Base-by-base conservation (phyloP, 192 early-diverging fungal genomes). In the Backusella sp. region DNA sequence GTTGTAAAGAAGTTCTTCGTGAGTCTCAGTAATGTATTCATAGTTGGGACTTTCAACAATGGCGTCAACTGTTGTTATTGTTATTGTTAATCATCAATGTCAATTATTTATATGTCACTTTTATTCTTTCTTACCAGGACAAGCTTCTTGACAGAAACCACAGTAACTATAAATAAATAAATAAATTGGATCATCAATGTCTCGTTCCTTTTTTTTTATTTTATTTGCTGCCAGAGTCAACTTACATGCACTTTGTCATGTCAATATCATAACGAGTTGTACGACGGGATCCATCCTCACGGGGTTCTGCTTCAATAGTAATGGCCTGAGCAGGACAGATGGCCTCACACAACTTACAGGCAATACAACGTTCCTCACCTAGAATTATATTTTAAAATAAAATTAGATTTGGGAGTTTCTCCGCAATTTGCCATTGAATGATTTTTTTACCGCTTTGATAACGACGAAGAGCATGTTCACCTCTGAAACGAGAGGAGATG, bases 191-290 rank as follows among this genome's bases (percentile, higher is more conserved):
- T 44, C 42, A 17, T 44, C 4, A 44, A 15, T 44, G 42, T 17
- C 42, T 44, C 42, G 12, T 52, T n/a, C 1, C 21, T 8, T 52
- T 53, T n/a, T 21, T n/a, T 59, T 28, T 68, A n/a, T n/a, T n/a
- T n/a, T n/a, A n/a, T 34, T 49, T 6, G 15, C n/a, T 44, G 42
- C 12, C 42, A 44, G 6, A 6, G 37, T 37, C 17, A 56, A 78
- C 77, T 73, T 79, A 80, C 80, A 93, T 93, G 85, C 95, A 95
- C 88, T 98, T 98, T 73, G 97, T 97, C 97, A 97, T 97, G 82
- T 99, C 97, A 79, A 99, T 99, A 86, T 99, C 97, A 81, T 99
- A 99, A 67, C 97, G 90, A 30, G 96, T 97, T 26, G 97, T 99
- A 66, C 96, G 91, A 79, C 97, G 90, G 34, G 90, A 90, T 44